Percentiles rank a stretch among this genome's conserved stretches.
phyloP scores from a whole-genome alignment of 1,284 basidiomycete species.

The Boletus calvinii region DNA sequence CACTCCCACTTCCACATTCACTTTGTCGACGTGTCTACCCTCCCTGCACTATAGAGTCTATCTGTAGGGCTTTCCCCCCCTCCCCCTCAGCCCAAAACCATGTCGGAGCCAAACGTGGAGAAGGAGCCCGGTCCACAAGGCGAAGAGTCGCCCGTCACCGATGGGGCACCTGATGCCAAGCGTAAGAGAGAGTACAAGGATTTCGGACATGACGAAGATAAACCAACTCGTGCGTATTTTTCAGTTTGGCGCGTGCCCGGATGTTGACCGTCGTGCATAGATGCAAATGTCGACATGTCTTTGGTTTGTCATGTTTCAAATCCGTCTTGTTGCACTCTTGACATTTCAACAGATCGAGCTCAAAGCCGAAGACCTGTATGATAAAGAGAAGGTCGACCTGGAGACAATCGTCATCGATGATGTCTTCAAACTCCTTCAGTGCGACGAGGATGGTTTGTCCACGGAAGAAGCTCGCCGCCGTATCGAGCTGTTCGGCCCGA shows the following conservation, averaged over 20 bases:
- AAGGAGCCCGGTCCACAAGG: slow-evolving; percentile 60
- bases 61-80: slow-evolving; percentile 27
- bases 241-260: not conserved
- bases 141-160: slow-evolving; percentile 38
- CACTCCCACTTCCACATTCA: slow-evolving; percentile 31
- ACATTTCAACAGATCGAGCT: slow-evolving; percentile 68
- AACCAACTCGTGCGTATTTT: slow-evolving; percentile 63
- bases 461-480: slow-evolving; percentile 78
- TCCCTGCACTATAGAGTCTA: slow-evolving; percentile 26
- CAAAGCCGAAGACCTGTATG: slow-evolving; percentile 92
- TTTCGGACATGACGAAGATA: slow-evolving; percentile 75
- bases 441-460: slow-evolving; percentile 76
- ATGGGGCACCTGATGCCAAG: slow-evolving; percentile 41
- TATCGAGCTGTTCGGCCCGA: slow-evolving; percentile 93
- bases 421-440: slow-evolving; percentile 95
- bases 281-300: slow-evolving; percentile 87
- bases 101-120: slow-evolving; percentile 49
- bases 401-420: slow-evolving; percentile 97
- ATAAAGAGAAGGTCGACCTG: slow-evolving; percentile 98
- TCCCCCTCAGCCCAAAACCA: slow-evolving; percentile 15
- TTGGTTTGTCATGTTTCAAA: slow-evolving; percentile 43
- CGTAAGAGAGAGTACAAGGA: slow-evolving; percentile 92
- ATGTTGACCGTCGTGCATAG: slow-evolving; percentile 36
- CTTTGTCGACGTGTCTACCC: slow-evolving; percentile 7
- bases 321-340: not conserved